Conservation (phyloP, 1,284 basidiomycete species). For the Ceratobasidium sp. region DNA sequence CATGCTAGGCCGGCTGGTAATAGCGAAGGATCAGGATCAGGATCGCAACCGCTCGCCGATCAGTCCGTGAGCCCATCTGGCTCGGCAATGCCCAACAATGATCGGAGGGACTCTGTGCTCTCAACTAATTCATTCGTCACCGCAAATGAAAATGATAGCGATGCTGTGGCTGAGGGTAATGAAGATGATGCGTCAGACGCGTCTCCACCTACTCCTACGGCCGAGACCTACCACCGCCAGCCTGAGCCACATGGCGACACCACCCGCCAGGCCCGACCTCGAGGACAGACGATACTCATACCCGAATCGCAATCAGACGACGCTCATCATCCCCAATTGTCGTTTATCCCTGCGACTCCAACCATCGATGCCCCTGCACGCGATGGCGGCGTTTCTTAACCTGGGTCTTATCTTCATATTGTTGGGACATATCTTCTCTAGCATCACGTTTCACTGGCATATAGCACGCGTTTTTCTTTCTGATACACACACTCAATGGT, state of each 20-base stretch:
- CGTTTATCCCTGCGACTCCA: constrained; percentile 23
- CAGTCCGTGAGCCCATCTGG: not conserved
- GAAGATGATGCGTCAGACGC: not conserved
- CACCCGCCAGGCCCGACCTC: not conserved
- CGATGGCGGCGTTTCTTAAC: not conserved
- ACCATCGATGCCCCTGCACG: constrained; percentile 3
- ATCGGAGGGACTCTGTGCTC: constrained; percentile 13
- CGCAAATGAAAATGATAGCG: constrained; percentile 6
- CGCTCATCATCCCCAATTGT: constrained; percentile 19
- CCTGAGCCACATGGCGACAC: not conserved
- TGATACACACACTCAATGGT: not conserved
- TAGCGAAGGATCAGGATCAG: not conserved
- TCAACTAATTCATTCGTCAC: constrained; percentile 38
- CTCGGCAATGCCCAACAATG: not conserved
- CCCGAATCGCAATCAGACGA: constrained; percentile 5
- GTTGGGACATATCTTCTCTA: not conserved
- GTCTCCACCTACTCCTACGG: constrained; percentile 23
- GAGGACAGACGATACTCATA: constrained; percentile 31
- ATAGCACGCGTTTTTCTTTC: not conserved
- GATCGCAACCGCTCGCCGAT: not conserved
- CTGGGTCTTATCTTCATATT: not conserved
- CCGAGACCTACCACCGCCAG: constrained; percentile 17
- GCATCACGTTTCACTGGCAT: not conserved
- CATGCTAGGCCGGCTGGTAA: not conserved
- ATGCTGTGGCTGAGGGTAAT: not conserved